Evolutionary conservation across 1,139 yeast genomes (phyloP), one percentile per base, ranked within the genome.

Genomic region (Suhomyces taliae): DNA sequence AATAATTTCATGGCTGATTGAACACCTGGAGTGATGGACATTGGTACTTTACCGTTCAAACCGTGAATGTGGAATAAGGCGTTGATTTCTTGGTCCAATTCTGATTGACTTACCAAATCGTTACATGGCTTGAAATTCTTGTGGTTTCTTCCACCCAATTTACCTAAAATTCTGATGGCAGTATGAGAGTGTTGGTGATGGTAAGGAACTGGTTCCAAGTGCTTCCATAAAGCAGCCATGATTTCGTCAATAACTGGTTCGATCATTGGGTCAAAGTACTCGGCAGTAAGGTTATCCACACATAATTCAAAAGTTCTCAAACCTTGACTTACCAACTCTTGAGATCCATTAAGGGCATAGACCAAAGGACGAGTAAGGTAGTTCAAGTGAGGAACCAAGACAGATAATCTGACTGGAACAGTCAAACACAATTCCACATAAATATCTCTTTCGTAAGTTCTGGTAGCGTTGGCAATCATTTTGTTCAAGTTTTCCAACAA

Each of bases 241-340:
- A 95, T 90, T 56, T 93, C 97, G 49, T 88, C 95, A 52, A 91
- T 83, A 1, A 90, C 97, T 0, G 99, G 98, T 59, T 90, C 98
- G 51, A 95, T 83, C 62, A 93, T 90, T 1, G 99, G 99, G 59
- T 95, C 99, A 64, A 95, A 90, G 65, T 90, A 95, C 59, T 91
- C 96, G 0, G 98, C 96, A 0, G 98, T 93, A 49, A 95, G 71
- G 58, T 95, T 95, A 60, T 95, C 99, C 27, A 95, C 97, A 61
- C 99, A 93, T n/a, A 93, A 76, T 60, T 95, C 99, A 49, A 95
- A 78, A 0, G 98, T 93, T 53, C 98, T 78, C 53, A 95, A 73
- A 38, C 99, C 99, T 67, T 93, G 99, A 48, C 93, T 85, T 1
- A 91, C 95, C 44, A 93, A 78, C 54, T 95, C 99, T 51, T 87